These are phyloP conservation scores for Rhizopus arrhizus DNA, from an alignment of 371 early-diverging fungal species.

Conservation along the genomic window DNA sequence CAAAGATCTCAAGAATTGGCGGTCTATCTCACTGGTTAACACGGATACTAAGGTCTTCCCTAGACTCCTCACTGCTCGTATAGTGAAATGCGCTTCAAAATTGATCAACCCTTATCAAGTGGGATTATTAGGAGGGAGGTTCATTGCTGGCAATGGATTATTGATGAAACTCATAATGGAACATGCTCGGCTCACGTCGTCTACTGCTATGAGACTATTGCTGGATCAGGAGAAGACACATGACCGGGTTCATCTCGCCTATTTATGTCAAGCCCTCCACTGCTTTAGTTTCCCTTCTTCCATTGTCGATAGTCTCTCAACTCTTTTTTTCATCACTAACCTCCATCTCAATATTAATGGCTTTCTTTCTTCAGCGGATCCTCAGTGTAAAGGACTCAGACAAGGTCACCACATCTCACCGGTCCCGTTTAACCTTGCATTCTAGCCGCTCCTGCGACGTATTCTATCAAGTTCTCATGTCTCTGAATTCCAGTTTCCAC, in stretches of 20 bases:
- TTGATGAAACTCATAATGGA: constrained; percentile 3
- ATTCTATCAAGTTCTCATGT: constrained; percentile 4
- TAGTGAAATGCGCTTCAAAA: too few species aligned
- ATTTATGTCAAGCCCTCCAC: constrained; percentile 4
- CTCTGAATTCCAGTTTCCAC: constrained; percentile 2
- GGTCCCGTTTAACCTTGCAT: constrained; percentile 33
- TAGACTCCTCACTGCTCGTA: too few species aligned
- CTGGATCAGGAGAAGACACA: too few species aligned
- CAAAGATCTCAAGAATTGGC: constrained; percentile 21
- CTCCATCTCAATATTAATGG: constrained; percentile 13
- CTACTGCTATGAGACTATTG: constrained; percentile 6
- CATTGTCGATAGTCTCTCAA: constrained; percentile 3
- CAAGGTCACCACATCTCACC: constrained; percentile 38
- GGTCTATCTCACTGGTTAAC: too few species aligned
- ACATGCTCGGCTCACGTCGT: background rate
- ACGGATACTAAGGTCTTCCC: too few species aligned
- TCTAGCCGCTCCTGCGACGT: constrained; percentile 30
- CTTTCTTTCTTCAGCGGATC: constrained; percentile 8
- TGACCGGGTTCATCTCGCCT: constrained; percentile 25
- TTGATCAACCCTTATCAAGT: constrained; percentile 11
- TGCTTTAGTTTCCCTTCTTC: constrained; percentile 9
- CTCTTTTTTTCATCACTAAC: constrained; percentile 3
- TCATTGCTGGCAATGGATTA: constrained; percentile 21
- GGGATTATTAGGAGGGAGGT: constrained; percentile 13
- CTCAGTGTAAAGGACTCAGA: constrained; percentile 22